Percentiles rank a stretch among this genome's conserved stretches.
These are phyloP conservation scores for Globisporangium carolinianum DNA, from an alignment of 352 stramenopile species.

Conservation along the genomic window DNA sequence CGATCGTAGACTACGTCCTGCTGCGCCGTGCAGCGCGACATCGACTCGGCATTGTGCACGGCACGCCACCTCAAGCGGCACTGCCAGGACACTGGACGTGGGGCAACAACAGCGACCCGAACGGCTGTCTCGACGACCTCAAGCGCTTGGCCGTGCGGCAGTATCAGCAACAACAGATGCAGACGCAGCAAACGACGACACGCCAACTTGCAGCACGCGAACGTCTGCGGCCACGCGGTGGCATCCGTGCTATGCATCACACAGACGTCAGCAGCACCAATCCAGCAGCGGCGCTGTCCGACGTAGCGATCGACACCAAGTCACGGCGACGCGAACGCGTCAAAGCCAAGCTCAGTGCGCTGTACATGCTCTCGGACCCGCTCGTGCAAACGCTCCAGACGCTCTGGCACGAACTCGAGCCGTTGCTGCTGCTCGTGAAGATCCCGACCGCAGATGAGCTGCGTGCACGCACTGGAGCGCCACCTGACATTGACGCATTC, in stretches of 20 bases:
- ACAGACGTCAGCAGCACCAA: not conserved
- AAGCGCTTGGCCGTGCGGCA: constrained; percentile 23
- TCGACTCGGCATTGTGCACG: constrained; percentile 40
- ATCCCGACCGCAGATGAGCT: constrained; percentile 27
- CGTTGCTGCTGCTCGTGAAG: constrained; percentile 35
- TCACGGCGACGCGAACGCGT: constrained; percentile 26
- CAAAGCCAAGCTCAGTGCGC: constrained; percentile 27
- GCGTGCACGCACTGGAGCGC: constrained; percentile 10
- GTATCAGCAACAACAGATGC: not conserved
- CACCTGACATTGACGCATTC: constrained; percentile 45
- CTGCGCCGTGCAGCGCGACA: constrained; percentile 28
- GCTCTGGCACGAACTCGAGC: constrained; percentile 54
- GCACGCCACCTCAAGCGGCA: constrained; percentile 31
- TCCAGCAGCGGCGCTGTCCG: not conserved
- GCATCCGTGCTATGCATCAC: not conserved
- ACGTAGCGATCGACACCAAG: constrained; percentile 12
- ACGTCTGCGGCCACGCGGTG: too few relatives aligned
- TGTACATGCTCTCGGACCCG: constrained; percentile 43
- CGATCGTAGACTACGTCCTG: constrained; percentile 69
- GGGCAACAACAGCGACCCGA: constrained; percentile 40
- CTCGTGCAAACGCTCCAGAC: constrained; percentile 48
- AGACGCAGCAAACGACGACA: not conserved
- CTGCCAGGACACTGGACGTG: constrained; percentile 62
- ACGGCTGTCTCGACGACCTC: constrained; percentile 47
- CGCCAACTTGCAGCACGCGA: not conserved